phyloP scores from a whole-genome alignment of 148 eudicot species.

The Camellia granthamiana region DNA sequence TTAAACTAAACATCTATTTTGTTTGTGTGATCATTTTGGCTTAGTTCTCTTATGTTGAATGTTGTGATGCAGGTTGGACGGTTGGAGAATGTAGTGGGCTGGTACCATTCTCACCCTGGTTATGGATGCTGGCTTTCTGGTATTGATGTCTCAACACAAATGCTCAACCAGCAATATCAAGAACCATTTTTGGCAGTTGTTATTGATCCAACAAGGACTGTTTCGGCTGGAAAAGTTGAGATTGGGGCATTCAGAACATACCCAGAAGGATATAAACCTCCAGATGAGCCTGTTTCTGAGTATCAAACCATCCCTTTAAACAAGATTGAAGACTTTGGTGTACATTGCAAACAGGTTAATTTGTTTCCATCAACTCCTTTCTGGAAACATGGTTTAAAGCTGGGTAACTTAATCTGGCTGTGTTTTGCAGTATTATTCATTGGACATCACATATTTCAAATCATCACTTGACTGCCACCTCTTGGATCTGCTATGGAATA shows the following conservation, averaged over 20 bases:
- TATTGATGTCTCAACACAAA: slow-evolving; percentile 94
- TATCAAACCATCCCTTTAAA: slow-evolving; percentile 96
- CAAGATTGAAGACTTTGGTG: slow-evolving; percentile 98
- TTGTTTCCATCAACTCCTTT: not conserved
- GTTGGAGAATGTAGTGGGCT: slow-evolving; percentile 94
- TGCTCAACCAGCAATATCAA: slow-evolving; percentile 93
- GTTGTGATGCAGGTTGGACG: slow-evolving; percentile 69
- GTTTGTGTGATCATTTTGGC: not conserved
- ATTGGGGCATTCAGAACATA: slow-evolving; percentile 98
- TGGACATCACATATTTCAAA: slow-evolving; percentile 94
- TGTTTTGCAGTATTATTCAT: slow-evolving; percentile 74
- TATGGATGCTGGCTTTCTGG: slow-evolving; percentile 99
- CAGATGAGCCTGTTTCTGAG: slow-evolving; percentile 95
- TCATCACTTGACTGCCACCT: slow-evolving; percentile 96
- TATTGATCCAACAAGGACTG: slow-evolving; percentile 72
- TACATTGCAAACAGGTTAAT: slow-evolving; percentile 92
- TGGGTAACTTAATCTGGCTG: slow-evolving; percentile 11
- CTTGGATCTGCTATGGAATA: slow-evolving; percentile 98
- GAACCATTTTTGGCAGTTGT: slow-evolving; percentile 98
- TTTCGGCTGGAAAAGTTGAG: slow-evolving; percentile 98
- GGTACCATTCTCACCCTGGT: slow-evolving; percentile 99
- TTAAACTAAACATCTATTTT: not conserved
- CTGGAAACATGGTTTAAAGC: not conserved
- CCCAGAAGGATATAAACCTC: slow-evolving; percentile 95
- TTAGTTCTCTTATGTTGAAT: slow-evolving; percentile 11